Evolutionary conservation across 306 rosid genomes (phyloP).

Genomic region (Coriaria nepalensis): DNA sequence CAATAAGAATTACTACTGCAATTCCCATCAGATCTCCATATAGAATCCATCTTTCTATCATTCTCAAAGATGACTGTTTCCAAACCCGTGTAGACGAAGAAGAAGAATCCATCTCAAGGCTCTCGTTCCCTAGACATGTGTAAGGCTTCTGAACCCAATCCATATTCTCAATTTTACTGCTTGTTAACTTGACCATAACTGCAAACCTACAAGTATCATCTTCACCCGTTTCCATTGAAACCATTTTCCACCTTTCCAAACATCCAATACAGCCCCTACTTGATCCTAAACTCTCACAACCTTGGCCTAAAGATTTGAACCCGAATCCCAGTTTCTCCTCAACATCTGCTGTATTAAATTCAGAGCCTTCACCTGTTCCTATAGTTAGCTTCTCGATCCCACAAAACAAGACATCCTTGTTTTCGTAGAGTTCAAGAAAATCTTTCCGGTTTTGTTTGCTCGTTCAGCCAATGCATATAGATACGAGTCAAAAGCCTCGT

Average conservation of each 20-base stretch:
- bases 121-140: slow-evolving; percentile 32
- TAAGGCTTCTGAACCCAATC: slow-evolving; percentile 23
- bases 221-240: slow-evolving; percentile 11
- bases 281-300: slow-evolving; percentile 20
- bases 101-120: slow-evolving; percentile 19
- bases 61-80: not conserved
- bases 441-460: slow-evolving; percentile 31
- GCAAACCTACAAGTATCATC: slow-evolving; percentile 39
- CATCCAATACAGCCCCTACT: slow-evolving; percentile 30
- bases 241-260: slow-evolving; percentile 34
- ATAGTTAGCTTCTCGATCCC: slow-evolving; percentile 37
- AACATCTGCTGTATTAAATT: slow-evolving; percentile 31
- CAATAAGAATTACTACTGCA: slow-evolving; percentile 13
- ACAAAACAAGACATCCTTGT: slow-evolving; percentile 20
- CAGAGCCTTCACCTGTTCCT: slow-evolving; percentile 45
- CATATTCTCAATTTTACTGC: slow-evolving; percentile 21
- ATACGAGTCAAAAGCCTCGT: slow-evolving; percentile 28
- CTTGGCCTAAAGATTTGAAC: slow-evolving; percentile 28
- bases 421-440: slow-evolving; percentile 34
- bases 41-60: slow-evolving; percentile 30
- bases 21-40: slow-evolving; percentile 21
- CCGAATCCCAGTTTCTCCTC: slow-evolving; percentile 18
- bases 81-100: not conserved
- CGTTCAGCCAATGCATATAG: slow-evolving; percentile 34
- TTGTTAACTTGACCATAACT: slow-evolving; percentile 30